Base-by-base conservation (phyloP, 768 basidiomycete genomes). In the Rhodotorula sphaerocarpa region DNA sequence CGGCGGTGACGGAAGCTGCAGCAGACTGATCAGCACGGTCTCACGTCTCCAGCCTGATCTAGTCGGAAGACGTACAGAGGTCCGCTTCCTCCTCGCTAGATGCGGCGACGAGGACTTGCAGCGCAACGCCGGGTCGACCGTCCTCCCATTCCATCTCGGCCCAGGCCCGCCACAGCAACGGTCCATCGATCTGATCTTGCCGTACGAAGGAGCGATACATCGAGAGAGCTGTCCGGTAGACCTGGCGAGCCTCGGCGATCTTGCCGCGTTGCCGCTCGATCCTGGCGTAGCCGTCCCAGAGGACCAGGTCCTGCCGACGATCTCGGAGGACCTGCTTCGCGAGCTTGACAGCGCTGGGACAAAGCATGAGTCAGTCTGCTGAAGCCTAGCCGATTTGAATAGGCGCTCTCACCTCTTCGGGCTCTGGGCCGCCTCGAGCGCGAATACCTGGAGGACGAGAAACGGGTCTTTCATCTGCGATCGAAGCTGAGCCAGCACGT, bases 221-320 rank as follows among this genome's bases (percentile, higher is more conserved):
- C 27, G 70, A 70, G 23, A 78, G 55, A 18, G 77, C 76, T 11
- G 74, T 75, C 44, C 67, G 60, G 62, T 77, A 79, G n/a, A 77
- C 77, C 6, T 74, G 71, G 3, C 78, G 68, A 10, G 77, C 76
- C 0, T 75, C 74, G 12, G 59, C 55, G n/a, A 74, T 21, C 42
- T 75, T 76, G 31, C 73, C 74, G n/a, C 74, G 65, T 27, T 73
- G 74, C 2, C 72, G 61, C 56, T 76, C 70, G 45, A 76, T 74
- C 4, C 74, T 65, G 18, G 78, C 77, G 67, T 77, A 78, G 2
- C 71, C 75, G 52, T 77, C 74, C 76, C 77, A 79, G 11, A 78
- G 71, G 0, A 67, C 50, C n/a, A 77, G 69, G 48, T 77, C 75
- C 21, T 74, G 62, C 1, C 75, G 74, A 33, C 74, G 69, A 27